Base-by-base conservation (phyloP, 306 rosid species). In the Ochetophila trinervis region DNA sequence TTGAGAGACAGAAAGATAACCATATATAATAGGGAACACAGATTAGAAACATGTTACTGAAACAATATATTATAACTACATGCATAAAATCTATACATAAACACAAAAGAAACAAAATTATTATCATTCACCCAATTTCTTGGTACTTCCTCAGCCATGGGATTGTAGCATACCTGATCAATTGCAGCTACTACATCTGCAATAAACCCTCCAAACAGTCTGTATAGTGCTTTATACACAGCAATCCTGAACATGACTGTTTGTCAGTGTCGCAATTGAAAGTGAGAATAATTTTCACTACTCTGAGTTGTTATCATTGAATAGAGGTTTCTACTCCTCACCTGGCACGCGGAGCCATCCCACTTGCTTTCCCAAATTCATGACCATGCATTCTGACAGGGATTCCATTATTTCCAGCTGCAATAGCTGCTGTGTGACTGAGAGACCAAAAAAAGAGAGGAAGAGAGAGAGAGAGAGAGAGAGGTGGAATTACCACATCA, bases 291-390 rank as follows among this genome's bases (percentile, higher is more conserved):
- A 65, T 13, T 55, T 59, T 57, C 60, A 62, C 65, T 59, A 62
- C 76, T 70, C 57, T 66, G 69, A 78, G 73, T 53, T 40, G 44
- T 37, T 53, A 68, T 51, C 65, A 56, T 27, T 19, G 61, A 52
- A 40, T 34, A 10, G 53, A 27, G 71, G 56, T 52, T 66, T 42
- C 62, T 63, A 58, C 67, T 83, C 81, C 70, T 83, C 81, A 88
- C 99, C 99, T 90, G 40, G 99, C 97, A 74, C 96, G 99, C 27
- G 99, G 99, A 75, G 99, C 99, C 99, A 94, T 94, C 76, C 99
- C 99, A 68, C 99, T 94, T 23, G 99, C 99, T 79, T 73, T 94
- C 30, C 99, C 99, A 72, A 90, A 88, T 82, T 94, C 99, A 76
- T 90, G 87, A 65, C 99, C 99, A 70, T 88, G 83, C 86, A 94